Conservation (phyloP, 176 grass and related monocot species). For the Triticum timopheevii region DNA sequence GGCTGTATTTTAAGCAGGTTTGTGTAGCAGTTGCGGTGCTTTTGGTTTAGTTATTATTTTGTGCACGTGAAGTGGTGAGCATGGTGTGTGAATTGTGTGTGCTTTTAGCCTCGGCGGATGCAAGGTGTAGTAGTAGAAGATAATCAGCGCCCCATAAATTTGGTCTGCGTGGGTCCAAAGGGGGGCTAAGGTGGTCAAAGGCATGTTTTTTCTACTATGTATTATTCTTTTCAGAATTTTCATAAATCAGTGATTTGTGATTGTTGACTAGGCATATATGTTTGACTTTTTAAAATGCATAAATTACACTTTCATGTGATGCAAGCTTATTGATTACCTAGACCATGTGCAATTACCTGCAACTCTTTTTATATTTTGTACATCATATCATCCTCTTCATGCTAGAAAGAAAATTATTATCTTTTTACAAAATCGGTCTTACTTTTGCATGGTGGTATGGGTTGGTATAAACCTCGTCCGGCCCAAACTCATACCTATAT, state of each 20-base stretch:
- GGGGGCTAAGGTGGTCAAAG: neutral
- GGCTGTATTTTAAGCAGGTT: neutral
- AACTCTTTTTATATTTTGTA: neutral
- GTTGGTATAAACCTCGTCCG: too few relatives aligned
- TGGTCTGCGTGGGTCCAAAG: neutral
- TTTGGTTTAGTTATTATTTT: neutral
- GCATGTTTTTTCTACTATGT: too few relatives aligned
- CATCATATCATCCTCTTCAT: neutral
- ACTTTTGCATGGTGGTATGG: too few relatives aligned
- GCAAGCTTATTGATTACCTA: too few relatives aligned
- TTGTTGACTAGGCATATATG: neutral
- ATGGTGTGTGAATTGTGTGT: neutral
- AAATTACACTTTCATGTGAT: too few relatives aligned
- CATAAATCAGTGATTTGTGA: neutral
- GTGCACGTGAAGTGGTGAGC: neutral
- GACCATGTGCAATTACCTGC: neutral
- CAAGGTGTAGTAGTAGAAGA: neutral
- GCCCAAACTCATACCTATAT: too few relatives aligned
- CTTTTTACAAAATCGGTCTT: too few relatives aligned
- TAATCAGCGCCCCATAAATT: neutral
- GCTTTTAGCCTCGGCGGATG: too few relatives aligned
- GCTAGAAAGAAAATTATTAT: too few relatives aligned
- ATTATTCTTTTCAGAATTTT: neutral
- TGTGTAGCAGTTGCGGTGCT: neutral
- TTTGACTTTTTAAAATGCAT: neutral